A percentile compares a stretch with the other conserved stretches of the same genome.
Evolutionary conservation across 176 grass and related monocot species (phyloP).

Genomic region (Ampelocalamus luodianensis): DNA sequence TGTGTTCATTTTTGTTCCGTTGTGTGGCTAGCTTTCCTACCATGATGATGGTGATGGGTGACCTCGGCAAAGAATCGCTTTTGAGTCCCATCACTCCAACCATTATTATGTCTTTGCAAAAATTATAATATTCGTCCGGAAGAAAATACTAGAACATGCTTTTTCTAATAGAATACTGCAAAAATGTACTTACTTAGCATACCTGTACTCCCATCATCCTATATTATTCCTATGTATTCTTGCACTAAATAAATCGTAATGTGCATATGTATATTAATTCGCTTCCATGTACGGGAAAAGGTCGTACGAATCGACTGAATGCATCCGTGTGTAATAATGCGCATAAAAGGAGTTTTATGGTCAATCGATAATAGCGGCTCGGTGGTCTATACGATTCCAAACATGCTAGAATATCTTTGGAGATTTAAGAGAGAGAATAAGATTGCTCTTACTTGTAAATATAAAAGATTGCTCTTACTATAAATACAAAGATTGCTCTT

Average conservation of each 20-base stretch:
- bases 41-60: slow-evolving; percentile 53
- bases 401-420: slow-evolving; percentile 36
- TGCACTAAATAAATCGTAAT: neutral
- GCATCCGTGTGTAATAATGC: neutral
- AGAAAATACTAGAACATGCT: slow-evolving; percentile 19
- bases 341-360: slow-evolving; percentile 9
- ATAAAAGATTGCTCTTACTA: neutral
- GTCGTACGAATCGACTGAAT: neutral
- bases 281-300: neutral
- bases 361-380: slow-evolving; percentile 35
- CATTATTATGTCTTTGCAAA: slow-evolving; percentile 49
- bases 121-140: neutral
- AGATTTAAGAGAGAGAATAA: slow-evolving; percentile 20
- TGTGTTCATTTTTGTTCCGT: slow-evolving; percentile 48
- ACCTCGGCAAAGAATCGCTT: slow-evolving; percentile 58
- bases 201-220: no score
- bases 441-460: neutral
- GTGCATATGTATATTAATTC: neutral
- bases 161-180: slow-evolving; percentile 8
- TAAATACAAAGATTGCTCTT: neutral
- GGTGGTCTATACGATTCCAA: slow-evolving; percentile 36
- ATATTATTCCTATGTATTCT: neutral
- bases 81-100: slow-evolving; percentile 47
- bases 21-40: slow-evolving; percentile 40
- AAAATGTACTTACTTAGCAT: neutral